These are phyloP conservation scores for Leucosporidium creatinivorum DNA, from an alignment of 768 basidiomycete genomes.

Conservation along the genomic window DNA sequence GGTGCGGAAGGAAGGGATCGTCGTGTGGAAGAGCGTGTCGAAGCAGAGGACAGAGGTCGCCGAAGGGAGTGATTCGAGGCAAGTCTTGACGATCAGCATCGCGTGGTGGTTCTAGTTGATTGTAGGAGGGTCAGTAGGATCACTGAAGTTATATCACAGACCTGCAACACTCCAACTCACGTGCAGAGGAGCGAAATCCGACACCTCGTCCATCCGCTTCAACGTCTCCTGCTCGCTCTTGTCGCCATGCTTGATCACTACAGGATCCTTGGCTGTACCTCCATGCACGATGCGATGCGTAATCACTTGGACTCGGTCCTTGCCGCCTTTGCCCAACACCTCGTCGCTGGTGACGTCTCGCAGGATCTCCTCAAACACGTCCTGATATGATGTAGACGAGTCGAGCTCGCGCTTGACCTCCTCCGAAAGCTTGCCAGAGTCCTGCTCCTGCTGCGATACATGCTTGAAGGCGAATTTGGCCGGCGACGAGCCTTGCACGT, in stretches of 20 bases:
- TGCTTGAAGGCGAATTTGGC: conserved; percentile 10
- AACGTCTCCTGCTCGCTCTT: conserved; percentile 66
- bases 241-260: conserved; percentile 59
- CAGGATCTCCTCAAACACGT: conserved; percentile 43
- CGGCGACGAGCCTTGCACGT: conserved; percentile 19
- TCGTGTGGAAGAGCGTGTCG: conserved; percentile 75
- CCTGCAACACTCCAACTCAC: conserved; percentile 23
- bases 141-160: no score
- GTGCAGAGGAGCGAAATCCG: conserved; percentile 31
- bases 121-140: conserved; percentile 50
- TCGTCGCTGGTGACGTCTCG: conserved; percentile 39
- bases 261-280: conserved; percentile 64
- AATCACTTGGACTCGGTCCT: conserved; percentile 47
- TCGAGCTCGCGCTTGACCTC: conserved; percentile 30
- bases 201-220: conserved; percentile 43
- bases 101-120: conserved; percentile 49
- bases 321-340: conserved; percentile 44
- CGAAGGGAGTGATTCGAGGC: conserved; percentile 56
- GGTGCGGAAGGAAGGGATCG: conserved; percentile 66
- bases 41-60: conserved; percentile 75
- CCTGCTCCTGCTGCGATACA: conserved; percentile 11
- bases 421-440: not conserved
- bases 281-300: conserved; percentile 83
- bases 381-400: conserved; percentile 36
- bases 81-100: conserved; percentile 48